phyloP scores from a whole-genome alignment of 2,329 filamentous ascomycete species.

The Microdochium nivale region DNA sequence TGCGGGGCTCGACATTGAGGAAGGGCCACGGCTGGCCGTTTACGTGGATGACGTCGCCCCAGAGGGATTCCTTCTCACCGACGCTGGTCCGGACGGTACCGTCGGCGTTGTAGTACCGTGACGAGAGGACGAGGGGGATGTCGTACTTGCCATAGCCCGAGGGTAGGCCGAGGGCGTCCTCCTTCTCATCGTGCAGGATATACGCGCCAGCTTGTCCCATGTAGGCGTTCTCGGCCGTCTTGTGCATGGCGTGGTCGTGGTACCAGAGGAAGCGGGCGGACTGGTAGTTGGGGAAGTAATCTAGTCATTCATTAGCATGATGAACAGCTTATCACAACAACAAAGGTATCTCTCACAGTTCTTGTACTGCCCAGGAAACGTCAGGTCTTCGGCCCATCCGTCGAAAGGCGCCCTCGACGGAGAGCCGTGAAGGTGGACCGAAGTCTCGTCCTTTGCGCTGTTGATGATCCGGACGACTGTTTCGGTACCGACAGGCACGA shows the following conservation, averaged over 20 bases:
- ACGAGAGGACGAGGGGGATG: slow-evolving; percentile 37
- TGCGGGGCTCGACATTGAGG: slow-evolving; percentile 48
- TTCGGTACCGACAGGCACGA: slow-evolving; percentile 38
- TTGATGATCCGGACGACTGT: slow-evolving; percentile 46
- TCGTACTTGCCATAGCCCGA: slow-evolving; percentile 40
- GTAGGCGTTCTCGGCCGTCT: slow-evolving; percentile 46
- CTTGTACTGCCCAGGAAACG: slow-evolving; percentile 43
- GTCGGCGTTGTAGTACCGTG: slow-evolving; percentile 42
- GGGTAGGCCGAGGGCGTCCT: slow-evolving; percentile 39
- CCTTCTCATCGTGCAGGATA: slow-evolving; percentile 39
- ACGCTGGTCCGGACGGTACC: slow-evolving; percentile 38
- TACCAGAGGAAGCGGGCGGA: slow-evolving; percentile 48
- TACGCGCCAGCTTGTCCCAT: slow-evolving; percentile 48
- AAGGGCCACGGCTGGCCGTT: slow-evolving; percentile 53
- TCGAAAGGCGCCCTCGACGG: slow-evolving; percentile 38
- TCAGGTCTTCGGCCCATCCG: slow-evolving; percentile 47
- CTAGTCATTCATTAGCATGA: slow-evolving; percentile 26
- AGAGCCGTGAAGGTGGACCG: slow-evolving; percentile 47
- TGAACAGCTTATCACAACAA: too few relatives aligned
- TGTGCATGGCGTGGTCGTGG: slow-evolving; percentile 34
- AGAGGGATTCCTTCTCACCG: slow-evolving; percentile 36
- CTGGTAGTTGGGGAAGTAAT: slow-evolving; percentile 49
- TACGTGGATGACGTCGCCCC: slow-evolving; percentile 48
- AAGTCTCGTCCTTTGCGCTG: slow-evolving; percentile 30
- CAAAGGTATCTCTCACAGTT: slow-evolving; percentile 15